Percentiles rank a stretch among this genome's conserved stretches.
Conservation (phyloP, 108 stramenopile genomes). For the Discostella stelligeroides region DNA sequence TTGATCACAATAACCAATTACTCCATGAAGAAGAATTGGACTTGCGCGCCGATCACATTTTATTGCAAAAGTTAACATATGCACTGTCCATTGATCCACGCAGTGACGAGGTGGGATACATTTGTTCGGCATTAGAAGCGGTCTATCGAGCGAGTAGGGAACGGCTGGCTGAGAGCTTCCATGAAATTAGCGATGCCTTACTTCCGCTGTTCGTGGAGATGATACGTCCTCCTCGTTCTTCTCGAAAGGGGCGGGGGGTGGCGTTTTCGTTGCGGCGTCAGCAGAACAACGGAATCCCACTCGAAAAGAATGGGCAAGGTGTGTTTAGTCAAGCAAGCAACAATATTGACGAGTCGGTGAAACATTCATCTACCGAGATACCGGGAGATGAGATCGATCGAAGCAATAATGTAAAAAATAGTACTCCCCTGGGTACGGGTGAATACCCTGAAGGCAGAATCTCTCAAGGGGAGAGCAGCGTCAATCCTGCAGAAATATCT, state of each 20-base stretch:
- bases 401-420: conserved; percentile 27
- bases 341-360: too few species aligned
- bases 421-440: not conserved
- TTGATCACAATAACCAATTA: conserved; percentile 49
- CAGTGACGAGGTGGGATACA: conserved; percentile 45
- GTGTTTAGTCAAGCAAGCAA: not conserved
- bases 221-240: conserved; percentile 37
- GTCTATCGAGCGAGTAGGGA: conserved; percentile 46
- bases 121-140: conserved; percentile 53
- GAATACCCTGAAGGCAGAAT: not conserved
- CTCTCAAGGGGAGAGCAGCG: too few species aligned
- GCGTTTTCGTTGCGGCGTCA: not conserved
- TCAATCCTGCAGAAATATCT: too few species aligned
- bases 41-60: conserved; percentile 51
- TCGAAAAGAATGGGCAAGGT: conserved; percentile 6
- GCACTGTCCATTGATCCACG: conserved; percentile 35
- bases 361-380: too few species aligned
- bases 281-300: conserved; percentile 6
- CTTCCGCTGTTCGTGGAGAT: conserved; percentile 56
- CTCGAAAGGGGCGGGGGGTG: not conserved
- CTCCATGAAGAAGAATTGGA: conserved; percentile 59
- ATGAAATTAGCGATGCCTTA: conserved; percentile 44
- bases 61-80: conserved; percentile 53
- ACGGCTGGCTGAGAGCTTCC: conserved; percentile 44
- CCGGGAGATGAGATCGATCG: too few species aligned